A percentile compares a stretch with the other conserved stretches of the same genome.
Evolutionary conservation across 768 basidiomycete species (phyloP).

Genomic region (Tricholoma saponaceum): DNA sequence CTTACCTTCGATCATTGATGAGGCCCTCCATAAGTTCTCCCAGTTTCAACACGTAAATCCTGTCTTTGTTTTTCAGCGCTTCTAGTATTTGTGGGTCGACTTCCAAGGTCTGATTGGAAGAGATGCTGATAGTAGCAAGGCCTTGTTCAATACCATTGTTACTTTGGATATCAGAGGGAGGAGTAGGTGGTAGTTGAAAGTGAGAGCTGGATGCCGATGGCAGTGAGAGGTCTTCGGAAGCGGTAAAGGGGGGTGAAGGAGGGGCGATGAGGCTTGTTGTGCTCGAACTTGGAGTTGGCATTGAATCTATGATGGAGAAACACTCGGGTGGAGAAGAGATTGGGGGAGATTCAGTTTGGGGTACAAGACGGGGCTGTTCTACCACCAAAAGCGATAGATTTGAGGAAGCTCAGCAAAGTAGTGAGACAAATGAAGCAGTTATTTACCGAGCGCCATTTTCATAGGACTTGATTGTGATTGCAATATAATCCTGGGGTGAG

Average conservation of each 20-base stretch:
- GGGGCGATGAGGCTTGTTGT: conserved; percentile 9
- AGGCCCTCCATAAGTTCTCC: conserved; percentile 82
- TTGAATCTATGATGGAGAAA: conserved; percentile 3
- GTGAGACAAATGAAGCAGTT: conserved; percentile 8
- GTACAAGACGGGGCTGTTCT: conserved; percentile 9
- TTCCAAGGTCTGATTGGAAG: conserved; percentile 31
- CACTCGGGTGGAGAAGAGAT: background rate
- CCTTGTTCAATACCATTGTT: conserved; percentile 18
- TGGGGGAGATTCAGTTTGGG: background rate
- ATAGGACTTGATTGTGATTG: background rate
- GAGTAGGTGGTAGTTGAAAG: conserved; percentile 16
- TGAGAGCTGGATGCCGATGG: conserved; percentile 11
- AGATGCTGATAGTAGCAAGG: conserved; percentile 4
- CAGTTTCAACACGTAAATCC: conserved; percentile 84
- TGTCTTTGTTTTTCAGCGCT: conserved; percentile 83
- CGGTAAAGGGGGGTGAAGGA: conserved; percentile 9
- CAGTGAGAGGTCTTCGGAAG: conserved; percentile 16
- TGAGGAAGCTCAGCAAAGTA: conserved; percentile 6
- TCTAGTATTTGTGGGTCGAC: conserved; percentile 80
- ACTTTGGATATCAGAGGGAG: conserved; percentile 20
- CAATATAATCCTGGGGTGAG: background rate
- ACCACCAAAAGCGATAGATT: background rate
- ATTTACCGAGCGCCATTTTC: conserved; percentile 20
- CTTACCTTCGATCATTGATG: conserved; percentile 71
- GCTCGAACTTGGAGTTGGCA: conserved; percentile 12